Percentiles rank a stretch among this genome's conserved stretches.
These are phyloP conservation scores for Naegleria fowleri DNA, from an alignment of 208 protist species.

Conservation along the genomic window DNA sequence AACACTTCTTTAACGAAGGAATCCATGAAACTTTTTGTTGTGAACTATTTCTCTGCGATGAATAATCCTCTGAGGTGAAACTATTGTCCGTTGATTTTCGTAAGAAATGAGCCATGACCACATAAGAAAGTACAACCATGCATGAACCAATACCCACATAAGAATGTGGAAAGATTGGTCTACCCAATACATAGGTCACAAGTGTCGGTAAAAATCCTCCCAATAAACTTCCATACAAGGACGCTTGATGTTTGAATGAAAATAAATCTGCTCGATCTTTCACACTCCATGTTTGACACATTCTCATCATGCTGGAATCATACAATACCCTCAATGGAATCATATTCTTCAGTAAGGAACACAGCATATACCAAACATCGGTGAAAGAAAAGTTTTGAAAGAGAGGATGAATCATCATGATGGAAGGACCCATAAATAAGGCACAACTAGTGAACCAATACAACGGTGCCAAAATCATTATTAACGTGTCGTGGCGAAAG, in stretches of 20 bases:
- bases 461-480: neutral
- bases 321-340: neutral
- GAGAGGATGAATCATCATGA: too few species aligned
- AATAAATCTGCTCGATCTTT: neutral
- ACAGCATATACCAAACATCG: neutral
- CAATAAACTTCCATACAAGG: neutral
- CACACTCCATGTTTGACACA: neutral
- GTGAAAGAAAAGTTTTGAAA: too few species aligned
- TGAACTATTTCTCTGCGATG: neutral
- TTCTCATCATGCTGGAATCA: neutral
- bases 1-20: neutral
- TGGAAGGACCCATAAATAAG: neutral
- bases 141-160: neutral
- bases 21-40: neutral
- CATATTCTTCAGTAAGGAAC: neutral
- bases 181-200: neutral
- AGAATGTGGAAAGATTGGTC: neutral
- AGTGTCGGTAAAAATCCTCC: neutral
- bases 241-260: neutral
- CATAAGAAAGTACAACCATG: neutral
- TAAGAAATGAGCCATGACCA: neutral
- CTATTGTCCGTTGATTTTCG: neutral
- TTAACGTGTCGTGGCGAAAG: neutral
- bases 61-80: neutral
- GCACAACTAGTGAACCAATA: neutral